Evolutionary conservation across 1,284 basidiomycete species (phyloP).

Genomic region (Ceratobasidium theobromae): DNA sequence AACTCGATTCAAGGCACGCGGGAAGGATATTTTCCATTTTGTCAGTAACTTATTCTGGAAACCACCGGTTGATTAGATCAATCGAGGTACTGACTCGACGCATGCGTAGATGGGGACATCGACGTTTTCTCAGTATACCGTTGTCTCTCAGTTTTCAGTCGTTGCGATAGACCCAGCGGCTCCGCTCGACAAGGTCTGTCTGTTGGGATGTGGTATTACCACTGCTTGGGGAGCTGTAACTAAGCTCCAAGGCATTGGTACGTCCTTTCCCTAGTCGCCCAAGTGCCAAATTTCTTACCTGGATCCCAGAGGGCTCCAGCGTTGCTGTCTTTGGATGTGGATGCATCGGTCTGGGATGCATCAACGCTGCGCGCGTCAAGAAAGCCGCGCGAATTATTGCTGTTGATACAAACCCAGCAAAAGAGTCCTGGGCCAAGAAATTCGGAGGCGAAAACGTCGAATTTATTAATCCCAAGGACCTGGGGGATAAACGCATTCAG

Average conservation of each 20-base stretch:
- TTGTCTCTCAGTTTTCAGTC: conserved; percentile 95
- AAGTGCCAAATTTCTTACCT: neutral
- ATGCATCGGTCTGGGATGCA: conserved; percentile 92
- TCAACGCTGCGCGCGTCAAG: conserved; percentile 78
- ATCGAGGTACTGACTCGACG: neutral
- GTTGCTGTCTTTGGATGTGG: conserved; percentile 97
- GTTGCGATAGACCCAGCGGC: conserved; percentile 87
- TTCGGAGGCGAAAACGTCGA: conserved; percentile 89
- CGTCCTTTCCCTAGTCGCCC: neutral
- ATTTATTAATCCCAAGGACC: conserved; percentile 82
- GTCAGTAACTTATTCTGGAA: conserved; percentile 52
- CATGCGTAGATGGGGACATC: conserved; percentile 88
- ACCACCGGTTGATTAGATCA: neutral
- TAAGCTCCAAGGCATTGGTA: conserved; percentile 78
- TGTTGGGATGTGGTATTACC: conserved; percentile 95
- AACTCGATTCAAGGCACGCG: conserved; percentile 89
- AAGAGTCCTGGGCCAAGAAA: conserved; percentile 86
- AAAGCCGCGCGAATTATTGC: conserved; percentile 89
- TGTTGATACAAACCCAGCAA: conserved; percentile 84
- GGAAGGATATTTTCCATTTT: conserved; percentile 88
- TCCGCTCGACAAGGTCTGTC: conserved; percentile 90
- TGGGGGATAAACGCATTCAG: conserved; percentile 82
- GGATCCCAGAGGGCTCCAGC: conserved; percentile 65
- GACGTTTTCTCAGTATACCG: conserved; percentile 99
- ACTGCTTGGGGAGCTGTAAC: conserved; percentile 92